Evolutionary conservation across 345 rosid genomes (phyloP).

Genomic region (Anastatica hierochuntica): DNA sequence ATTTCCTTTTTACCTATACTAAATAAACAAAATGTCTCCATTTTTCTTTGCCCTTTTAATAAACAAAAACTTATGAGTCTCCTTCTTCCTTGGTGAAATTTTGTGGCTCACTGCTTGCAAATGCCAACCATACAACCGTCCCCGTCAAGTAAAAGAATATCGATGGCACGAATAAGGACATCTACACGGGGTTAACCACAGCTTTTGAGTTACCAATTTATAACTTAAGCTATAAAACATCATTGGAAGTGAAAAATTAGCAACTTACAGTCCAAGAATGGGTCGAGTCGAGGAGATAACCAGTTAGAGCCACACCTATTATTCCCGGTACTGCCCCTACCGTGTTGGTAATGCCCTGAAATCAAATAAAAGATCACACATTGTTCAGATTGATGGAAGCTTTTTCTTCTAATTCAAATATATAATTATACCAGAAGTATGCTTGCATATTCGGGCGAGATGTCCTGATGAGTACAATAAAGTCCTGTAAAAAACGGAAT

Average conservation of each 20-base stretch:
- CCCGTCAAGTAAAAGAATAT: conserved; percentile 93
- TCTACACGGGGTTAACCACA: conserved; percentile 24
- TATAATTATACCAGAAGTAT: conserved; percentile 72
- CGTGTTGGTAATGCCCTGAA: conserved; percentile 85
- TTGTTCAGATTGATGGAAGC: no score
- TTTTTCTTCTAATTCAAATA: no score
- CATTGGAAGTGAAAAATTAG: neutral
- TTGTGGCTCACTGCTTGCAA: conserved; percentile 87
- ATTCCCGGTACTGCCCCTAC: conserved; percentile 92
- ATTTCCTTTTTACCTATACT: conserved; percentile 23
- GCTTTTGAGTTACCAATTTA: neutral
- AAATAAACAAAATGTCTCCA: neutral
- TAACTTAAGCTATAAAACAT: neutral
- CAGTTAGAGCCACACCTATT: conserved; percentile 84
- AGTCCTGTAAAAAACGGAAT: conserved; percentile 21
- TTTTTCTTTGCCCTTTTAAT: no score
- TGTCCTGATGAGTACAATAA: conserved; percentile 96
- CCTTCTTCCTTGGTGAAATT: conserved; percentile 41
- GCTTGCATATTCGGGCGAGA: conserved; percentile 90
- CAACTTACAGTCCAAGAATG: conserved; percentile 94
- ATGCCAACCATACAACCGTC: conserved; percentile 71
- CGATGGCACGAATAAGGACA: conserved; percentile 76
- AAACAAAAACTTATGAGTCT: conserved; percentile 21
- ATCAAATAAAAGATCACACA: no score
- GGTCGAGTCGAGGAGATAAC: conserved; percentile 83